A percentile compares a stretch with the other conserved stretches of the same genome.
Conservation (phyloP, 495 filamentous ascomycete species). For the Penicillium roqueforti region DNA sequence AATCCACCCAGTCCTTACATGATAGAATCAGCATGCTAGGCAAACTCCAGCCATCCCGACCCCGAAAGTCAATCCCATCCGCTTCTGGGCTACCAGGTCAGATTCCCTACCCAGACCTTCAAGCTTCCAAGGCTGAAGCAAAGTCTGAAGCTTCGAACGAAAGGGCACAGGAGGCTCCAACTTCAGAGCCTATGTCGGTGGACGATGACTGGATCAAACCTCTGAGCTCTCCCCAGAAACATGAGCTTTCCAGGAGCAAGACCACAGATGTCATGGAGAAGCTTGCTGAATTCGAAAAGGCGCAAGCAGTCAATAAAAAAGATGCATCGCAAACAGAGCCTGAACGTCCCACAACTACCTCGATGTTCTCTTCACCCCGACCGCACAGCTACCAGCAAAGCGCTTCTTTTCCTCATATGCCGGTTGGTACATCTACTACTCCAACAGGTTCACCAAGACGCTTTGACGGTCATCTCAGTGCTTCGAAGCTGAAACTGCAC, state of each 20-base stretch:
- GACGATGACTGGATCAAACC: conserved; percentile 84
- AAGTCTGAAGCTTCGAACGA: conserved; percentile 27
- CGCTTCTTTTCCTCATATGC: conserved; percentile 59
- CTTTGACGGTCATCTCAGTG: conserved; percentile 76
- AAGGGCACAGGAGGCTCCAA: conserved; percentile 25
- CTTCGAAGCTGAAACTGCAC: conserved; percentile 82
- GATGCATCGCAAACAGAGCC: conserved; percentile 14
- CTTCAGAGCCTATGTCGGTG: conserved; percentile 38
- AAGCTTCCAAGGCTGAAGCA: conserved; percentile 37
- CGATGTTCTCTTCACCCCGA: conserved; percentile 45
- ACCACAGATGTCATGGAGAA: conserved; percentile 58
- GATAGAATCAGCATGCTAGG: conserved; percentile 93
- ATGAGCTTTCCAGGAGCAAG: conserved; percentile 52
- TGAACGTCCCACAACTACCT: conserved; percentile 39
- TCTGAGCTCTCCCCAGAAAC: conserved; percentile 43
- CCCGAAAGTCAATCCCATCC: conserved; percentile 67
- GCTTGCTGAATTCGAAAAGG: conserved; percentile 22
- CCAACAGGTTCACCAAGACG: conserved; percentile 68
- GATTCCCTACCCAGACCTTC: conserved; percentile 54
- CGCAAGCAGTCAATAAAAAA: conserved; percentile 13
- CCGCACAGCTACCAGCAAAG: conserved; percentile 53
- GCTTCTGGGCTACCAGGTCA: conserved; percentile 35
- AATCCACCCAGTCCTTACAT: conserved; percentile 83
- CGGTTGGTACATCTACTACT: conserved; percentile 51
- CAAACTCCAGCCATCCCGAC: conserved; percentile 65